Percentiles rank a stretch among this genome's conserved stretches.
Evolutionary conservation across 1,284 basidiomycete genomes (phyloP).

Genomic region (Coniferiporia weirii): DNA sequence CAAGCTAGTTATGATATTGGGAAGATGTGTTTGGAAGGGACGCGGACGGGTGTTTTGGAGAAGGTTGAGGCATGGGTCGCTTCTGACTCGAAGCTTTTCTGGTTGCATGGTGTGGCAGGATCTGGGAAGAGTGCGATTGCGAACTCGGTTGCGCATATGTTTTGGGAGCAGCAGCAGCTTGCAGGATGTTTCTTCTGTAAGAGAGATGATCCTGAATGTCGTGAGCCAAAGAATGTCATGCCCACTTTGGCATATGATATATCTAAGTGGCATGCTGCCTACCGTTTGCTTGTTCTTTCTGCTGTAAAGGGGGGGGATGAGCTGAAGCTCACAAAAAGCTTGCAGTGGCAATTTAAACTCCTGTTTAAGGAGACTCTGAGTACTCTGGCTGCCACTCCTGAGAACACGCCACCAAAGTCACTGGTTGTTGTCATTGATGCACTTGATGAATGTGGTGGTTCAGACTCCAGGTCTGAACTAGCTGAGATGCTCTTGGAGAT

Average conservation of each 20-base stretch:
- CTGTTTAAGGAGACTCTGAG: background rate
- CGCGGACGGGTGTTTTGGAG: background rate
- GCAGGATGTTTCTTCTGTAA: slow-evolving; percentile 21
- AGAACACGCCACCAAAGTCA: background rate
- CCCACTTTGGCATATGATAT: slow-evolving; percentile 4
- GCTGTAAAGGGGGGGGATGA: background rate
- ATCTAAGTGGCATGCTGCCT: background rate
- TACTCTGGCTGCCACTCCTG: background rate
- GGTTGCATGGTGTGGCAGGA: slow-evolving; percentile 22
- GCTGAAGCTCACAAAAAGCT: background rate
- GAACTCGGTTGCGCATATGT: slow-evolving; percentile 27
- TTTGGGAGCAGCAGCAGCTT: slow-evolving; percentile 26
- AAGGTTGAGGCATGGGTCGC: background rate
- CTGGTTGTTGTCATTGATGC: slow-evolving; percentile 9
- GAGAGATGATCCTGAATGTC: background rate
- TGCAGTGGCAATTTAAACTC: background rate
- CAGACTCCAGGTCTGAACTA: background rate
- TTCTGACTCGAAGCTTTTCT: slow-evolving; percentile 24
- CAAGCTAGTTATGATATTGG: background rate
- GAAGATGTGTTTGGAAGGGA: slow-evolving; percentile 2
- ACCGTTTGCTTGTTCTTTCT: background rate
- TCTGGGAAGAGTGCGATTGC: slow-evolving; percentile 30
- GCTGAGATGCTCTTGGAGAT: background rate
- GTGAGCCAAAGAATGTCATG: background rate
- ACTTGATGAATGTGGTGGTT: background rate